Conservation (phyloP, 345 rosid genomes). For the Adansonia digitata region DNA sequence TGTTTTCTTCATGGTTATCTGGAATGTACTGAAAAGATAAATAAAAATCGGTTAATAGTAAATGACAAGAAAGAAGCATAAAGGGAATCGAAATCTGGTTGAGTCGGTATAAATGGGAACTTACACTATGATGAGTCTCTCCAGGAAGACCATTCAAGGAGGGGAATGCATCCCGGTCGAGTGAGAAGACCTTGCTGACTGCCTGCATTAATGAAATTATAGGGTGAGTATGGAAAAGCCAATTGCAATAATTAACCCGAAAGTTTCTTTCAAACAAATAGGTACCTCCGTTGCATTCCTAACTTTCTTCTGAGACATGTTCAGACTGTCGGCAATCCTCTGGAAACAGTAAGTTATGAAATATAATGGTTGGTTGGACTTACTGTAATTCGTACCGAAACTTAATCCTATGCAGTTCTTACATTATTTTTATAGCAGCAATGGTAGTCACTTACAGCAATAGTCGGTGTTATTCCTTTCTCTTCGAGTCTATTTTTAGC, state of each 20-base stretch:
- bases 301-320: slow-evolving; percentile 91
- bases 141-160: slow-evolving; percentile 85
- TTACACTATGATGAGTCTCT: slow-evolving; percentile 86
- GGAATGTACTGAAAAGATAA: slow-evolving; percentile 61
- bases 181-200: slow-evolving; percentile 68
- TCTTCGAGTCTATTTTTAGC: slow-evolving; percentile 79
- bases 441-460: slow-evolving; percentile 56
- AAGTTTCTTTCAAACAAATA: background rate
- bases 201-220: slow-evolving; percentile 45
- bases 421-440: background rate
- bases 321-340: slow-evolving; percentile 82
- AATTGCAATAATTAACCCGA: background rate
- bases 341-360: too few species aligned
- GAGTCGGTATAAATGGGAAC: slow-evolving; percentile 20
- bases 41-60: background rate
- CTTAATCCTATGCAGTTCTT: background rate
- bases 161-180: slow-evolving; percentile 90
- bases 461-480: slow-evolving; percentile 77
- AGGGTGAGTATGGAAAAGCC: slow-evolving; percentile 15
- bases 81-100: background rate
- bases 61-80: background rate
- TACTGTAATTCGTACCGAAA: background rate
- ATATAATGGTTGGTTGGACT: background rate
- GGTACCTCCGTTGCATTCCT: slow-evolving; percentile 93
- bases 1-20: slow-evolving; percentile 66